Evolutionary conservation across 2,329 filamentous ascomycete genomes (phyloP).

Genomic region (Zymoseptoria pseudotritici): DNA sequence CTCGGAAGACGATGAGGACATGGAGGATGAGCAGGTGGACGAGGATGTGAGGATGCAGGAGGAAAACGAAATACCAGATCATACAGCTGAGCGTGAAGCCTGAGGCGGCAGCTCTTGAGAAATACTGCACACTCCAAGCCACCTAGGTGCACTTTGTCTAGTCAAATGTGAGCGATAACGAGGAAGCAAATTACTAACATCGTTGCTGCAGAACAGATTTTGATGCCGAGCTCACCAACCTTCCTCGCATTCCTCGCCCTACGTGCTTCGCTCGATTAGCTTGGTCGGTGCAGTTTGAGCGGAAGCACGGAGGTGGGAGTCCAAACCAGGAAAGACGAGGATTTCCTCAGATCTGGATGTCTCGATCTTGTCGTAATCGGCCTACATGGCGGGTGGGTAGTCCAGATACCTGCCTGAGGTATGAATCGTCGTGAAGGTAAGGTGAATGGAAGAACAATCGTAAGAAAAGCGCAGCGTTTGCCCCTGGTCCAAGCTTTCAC

Average conservation of each 20-base stretch:
- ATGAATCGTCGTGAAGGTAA: not conserved
- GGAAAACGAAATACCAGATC: constrained; percentile 7
- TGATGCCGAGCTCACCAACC: too few species aligned
- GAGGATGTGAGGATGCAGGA: constrained; percentile 21
- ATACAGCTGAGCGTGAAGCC: not conserved
- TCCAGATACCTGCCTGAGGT: not conserved
- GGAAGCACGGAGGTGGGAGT: not conserved
- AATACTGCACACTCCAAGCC: too few species aligned
- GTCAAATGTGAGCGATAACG: too few species aligned
- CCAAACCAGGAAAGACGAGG: too few species aligned
- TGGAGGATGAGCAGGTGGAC: constrained; percentile 8
- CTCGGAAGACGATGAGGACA: constrained; percentile 1
- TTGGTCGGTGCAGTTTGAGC: too few species aligned
- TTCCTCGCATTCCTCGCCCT: too few species aligned
- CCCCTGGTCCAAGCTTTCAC: not conserved
- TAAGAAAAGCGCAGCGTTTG: not conserved
- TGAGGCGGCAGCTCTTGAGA: not conserved
- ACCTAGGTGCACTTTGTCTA: too few species aligned
- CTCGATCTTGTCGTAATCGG: not conserved
- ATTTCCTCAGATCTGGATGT: not conserved
- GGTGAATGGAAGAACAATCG: not conserved
- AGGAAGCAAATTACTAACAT: too few species aligned
- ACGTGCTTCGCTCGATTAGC: too few species aligned
- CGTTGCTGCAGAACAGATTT: too few species aligned
- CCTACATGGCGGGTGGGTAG: too few species aligned